phyloP scores from a whole-genome alignment of 2,329 filamentous ascomycete species.

The Aspergillus jensenii region DNA sequence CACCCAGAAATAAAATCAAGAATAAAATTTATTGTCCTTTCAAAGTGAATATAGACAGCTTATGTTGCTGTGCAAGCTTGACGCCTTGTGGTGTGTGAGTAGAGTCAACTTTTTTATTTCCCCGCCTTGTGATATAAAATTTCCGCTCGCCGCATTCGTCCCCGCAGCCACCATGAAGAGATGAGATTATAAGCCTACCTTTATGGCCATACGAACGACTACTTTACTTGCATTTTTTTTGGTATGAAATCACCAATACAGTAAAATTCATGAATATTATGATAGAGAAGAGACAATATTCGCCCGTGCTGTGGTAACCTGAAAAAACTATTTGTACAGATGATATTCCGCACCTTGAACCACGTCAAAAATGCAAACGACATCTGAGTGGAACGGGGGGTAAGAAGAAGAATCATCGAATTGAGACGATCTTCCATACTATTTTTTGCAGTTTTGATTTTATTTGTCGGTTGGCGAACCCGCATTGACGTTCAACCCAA shows the following conservation, averaged over 20 bases:
- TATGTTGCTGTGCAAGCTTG: neutral
- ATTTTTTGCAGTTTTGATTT: conserved; percentile 9
- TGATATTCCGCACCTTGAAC: conserved; percentile 21
- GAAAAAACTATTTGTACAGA: conserved; percentile 40
- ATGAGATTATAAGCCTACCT: neutral
- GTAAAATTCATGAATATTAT: neutral
- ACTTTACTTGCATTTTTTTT: neutral
- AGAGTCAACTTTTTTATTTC: neutral
- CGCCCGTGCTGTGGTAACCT: conserved; percentile 27
- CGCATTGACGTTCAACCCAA: conserved; percentile 79
- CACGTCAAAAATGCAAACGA: conserved; percentile 8
- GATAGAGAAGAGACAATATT: conserved; percentile 36
- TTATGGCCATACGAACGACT: neutral
- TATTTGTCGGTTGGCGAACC: conserved; percentile 31
- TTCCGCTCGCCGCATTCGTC: conserved; percentile 32
- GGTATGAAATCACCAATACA: neutral
- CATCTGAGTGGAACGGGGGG: conserved; percentile 8
- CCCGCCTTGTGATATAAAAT: conserved; percentile 24
- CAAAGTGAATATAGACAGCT: neutral
- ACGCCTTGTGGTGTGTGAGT: neutral
- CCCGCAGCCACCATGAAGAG: conserved; percentile 17
- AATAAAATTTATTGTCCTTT: neutral
- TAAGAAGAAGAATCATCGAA: neutral
- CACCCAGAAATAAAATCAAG: neutral
- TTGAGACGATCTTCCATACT: neutral